Base-by-base conservation (phyloP, 2,329 filamentous ascomycete genomes). In the Biscogniauxia marginata region DNA sequence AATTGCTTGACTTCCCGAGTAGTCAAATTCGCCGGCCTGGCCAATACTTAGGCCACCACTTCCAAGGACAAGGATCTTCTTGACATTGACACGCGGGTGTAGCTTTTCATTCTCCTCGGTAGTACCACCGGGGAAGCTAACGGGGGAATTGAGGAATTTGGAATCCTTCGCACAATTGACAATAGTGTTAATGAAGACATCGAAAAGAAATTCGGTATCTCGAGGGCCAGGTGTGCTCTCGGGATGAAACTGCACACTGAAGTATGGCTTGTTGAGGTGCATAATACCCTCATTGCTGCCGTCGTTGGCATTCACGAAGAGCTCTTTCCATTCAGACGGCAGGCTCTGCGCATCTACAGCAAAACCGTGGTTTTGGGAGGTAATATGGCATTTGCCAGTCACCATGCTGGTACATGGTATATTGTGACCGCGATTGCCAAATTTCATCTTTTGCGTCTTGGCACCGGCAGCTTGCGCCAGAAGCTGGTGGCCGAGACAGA, bases 221-320 rank as follows among this genome's bases (percentile, higher is more conserved):
- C 91, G 85, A 51, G 95, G 95, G 56, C 95, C 95, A 2, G 95
- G 95, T 1, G 92, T 96, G 79, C 93, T 96, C 76, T 99, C 95
- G 0, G 95, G 95, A 71, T 99, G 95, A 78, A 99, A 99, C 73
- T 99, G 95, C n/a, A 98, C 95, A 80, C 92, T 97, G 82, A 99
- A 99, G 78, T 93, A 96, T 51, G 95, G 95, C 69, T 87, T 89
- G 73, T 79, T 84, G 49, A 84, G 78, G 73, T 98, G 92, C 75
- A 93, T 88, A 70, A 99, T 97, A 76, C 95, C 95, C 79, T 99
- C 95, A 75, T 99, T 99, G 76, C 91, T 97, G 66, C 91, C 90
- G 67, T 99, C 95, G 74, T 99, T 99, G 75, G 95, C 93, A 70
- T 99, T 99, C 69, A 98, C 89, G 65, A 98, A 99, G 8, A 98